Evolutionary conservation across 768 basidiomycete genomes (phyloP).

Genomic region (Omphalotus guepiniiformis): DNA sequence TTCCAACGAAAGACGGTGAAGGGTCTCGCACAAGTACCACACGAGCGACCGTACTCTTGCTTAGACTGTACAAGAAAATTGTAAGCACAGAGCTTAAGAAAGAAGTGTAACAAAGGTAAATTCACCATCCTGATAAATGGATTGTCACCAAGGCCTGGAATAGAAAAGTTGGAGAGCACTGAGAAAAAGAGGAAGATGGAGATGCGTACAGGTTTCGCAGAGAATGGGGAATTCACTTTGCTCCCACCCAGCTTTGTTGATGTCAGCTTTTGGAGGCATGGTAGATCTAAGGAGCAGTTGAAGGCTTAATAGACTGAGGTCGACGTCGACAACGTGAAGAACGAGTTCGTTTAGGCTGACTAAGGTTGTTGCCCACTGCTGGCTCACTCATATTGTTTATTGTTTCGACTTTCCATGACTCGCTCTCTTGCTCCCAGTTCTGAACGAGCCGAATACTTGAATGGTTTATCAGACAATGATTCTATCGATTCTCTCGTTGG

Average conservation of each 20-base stretch:
- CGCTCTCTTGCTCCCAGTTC: no score
- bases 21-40: constrained; percentile 95
- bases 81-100: neutral
- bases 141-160: constrained; percentile 84
- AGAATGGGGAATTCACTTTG: constrained; percentile 92
- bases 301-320: constrained; percentile 1
- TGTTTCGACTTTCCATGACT: no score
- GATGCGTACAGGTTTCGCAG: constrained; percentile 85
- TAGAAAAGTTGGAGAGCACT: neutral
- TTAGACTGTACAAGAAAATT: constrained; percentile 63
- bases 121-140: constrained; percentile 94
- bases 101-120: constrained; percentile 2
- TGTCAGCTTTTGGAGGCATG: constrained; percentile 83
- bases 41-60: constrained; percentile 93
- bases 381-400: no score
- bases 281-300: neutral
- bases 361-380: no score
- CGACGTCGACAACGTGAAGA: constrained; percentile 10
- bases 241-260: constrained; percentile 94
- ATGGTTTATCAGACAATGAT: constrained; percentile 10
- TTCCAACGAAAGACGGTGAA: constrained; percentile 99
- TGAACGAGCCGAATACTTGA: no score
- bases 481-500: constrained; percentile 19
- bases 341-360: constrained; percentile 8
- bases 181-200: constrained; percentile 6